Percentiles rank a stretch among this genome's conserved stretches.
Evolutionary conservation across 2,329 filamentous ascomycete species (phyloP).

Genomic region (Coniochaeta prunicola): DNA sequence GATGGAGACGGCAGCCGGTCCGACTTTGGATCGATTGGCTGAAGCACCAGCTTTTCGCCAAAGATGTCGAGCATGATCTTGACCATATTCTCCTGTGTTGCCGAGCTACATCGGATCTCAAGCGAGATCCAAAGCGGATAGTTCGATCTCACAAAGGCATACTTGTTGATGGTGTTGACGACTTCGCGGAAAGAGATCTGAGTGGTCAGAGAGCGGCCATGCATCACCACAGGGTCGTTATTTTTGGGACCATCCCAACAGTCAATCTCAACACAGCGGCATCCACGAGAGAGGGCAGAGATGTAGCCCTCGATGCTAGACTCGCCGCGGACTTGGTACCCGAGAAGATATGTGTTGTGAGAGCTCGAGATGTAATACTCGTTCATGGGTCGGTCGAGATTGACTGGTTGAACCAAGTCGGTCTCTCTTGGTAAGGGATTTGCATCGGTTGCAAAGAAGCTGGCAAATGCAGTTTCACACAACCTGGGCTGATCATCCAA

Average conservation of each 20-base stretch:
- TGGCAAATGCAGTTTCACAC: constrained; percentile 70
- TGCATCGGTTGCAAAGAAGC: constrained; percentile 66
- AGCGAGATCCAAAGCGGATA: constrained; percentile 93
- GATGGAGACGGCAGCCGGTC: constrained; percentile 76
- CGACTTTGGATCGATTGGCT: constrained; percentile 63
- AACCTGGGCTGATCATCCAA: constrained; percentile 49
- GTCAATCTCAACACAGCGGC: constrained; percentile 93
- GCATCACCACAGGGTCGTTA: constrained; percentile 81
- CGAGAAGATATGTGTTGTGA: constrained; percentile 94
- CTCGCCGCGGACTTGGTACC: constrained; percentile 79
- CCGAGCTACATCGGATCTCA: constrained; percentile 82
- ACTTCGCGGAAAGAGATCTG: constrained; percentile 87
- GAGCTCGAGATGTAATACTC: constrained; percentile 99
- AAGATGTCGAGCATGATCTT: constrained; percentile 82
- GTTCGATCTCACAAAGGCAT: constrained; percentile 80
- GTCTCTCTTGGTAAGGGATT: constrained; percentile 57
- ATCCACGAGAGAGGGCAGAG: constrained; percentile 76
- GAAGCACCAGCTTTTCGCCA: constrained; percentile 68
- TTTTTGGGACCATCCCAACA: constrained; percentile 86
- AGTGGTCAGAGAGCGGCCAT: constrained; percentile 83
- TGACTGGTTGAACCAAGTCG: not conserved
- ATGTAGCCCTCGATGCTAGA: constrained; percentile 97
- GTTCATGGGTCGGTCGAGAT: constrained; percentile 76
- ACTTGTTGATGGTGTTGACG: constrained; percentile 88
- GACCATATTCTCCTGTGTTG: constrained; percentile 83